Conservation (phyloP, 148 eudicot genomes). For the Persicaria tinctoria region DNA sequence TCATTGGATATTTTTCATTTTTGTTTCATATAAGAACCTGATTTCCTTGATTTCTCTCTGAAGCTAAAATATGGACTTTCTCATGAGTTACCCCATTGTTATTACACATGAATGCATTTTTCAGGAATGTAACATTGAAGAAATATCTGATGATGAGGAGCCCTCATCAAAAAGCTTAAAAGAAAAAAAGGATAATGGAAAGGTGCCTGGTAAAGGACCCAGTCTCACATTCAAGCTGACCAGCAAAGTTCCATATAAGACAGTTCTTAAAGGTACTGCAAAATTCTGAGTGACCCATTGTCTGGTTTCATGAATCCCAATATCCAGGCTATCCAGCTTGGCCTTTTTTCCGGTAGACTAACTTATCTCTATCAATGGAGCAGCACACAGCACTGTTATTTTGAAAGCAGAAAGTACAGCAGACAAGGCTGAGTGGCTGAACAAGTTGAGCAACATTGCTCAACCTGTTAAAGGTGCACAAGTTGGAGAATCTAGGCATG, state of each 20-base stretch:
- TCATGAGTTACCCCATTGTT: background rate
- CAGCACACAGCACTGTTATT: slow-evolving; percentile 93
- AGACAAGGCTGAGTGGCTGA: slow-evolving; percentile 88
- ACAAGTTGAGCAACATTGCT: slow-evolving; percentile 58
- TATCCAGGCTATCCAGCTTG: background rate
- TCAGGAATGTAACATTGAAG: slow-evolving; percentile 89
- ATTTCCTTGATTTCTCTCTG: background rate
- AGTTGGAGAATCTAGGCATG: slow-evolving; percentile 49
- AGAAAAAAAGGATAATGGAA: slow-evolving; percentile 89
- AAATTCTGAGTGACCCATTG: background rate
- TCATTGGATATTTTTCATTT: no score
- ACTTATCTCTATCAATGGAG: slow-evolving; percentile 15
- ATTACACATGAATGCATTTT: slow-evolving; percentile 11
- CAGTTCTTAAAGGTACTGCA: slow-evolving; percentile 76
- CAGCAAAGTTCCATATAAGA: slow-evolving; percentile 89
- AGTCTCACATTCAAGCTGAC: slow-evolving; percentile 75
- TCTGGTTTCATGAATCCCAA: background rate
- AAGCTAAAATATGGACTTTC: background rate
- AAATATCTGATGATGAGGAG: slow-evolving; percentile 81
- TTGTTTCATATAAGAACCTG: no score
- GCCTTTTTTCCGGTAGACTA: background rate
- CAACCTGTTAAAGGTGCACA: slow-evolving; percentile 58
- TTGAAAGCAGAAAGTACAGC: slow-evolving; percentile 84
- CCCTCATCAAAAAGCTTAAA: slow-evolving; percentile 77
- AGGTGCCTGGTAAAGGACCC: slow-evolving; percentile 52